Evolutionary conservation across 2,329 filamentous ascomycete species (phyloP).

Genomic region (Fusarium sp.): DNA sequence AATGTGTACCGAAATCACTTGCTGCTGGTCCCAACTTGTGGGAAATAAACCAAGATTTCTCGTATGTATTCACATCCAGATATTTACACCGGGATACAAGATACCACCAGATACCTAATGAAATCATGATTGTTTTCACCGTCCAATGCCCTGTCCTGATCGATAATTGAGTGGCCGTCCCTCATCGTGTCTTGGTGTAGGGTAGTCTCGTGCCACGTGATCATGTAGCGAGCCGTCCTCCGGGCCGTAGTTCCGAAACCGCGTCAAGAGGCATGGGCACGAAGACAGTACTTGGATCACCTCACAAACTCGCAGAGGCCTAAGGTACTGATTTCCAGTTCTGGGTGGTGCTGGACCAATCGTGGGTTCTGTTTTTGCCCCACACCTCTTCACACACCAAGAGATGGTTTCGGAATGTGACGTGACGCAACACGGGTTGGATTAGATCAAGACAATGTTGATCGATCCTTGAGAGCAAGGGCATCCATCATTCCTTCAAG

Average conservation of each 20-base stretch:
- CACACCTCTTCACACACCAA: neutral
- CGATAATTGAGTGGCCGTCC: neutral
- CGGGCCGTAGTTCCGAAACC: slow-evolving; percentile 6
- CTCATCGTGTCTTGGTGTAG: slow-evolving; percentile 3
- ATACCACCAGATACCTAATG: neutral
- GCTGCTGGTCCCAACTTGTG: neutral
- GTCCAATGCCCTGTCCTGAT: neutral
- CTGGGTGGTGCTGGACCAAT: neutral
- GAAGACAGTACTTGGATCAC: neutral
- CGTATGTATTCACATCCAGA: neutral
- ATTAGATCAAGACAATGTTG: slow-evolving; percentile 24
- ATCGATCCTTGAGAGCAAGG: neutral
- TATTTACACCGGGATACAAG: neutral
- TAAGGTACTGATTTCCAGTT: neutral
- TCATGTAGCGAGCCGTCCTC: neutral
- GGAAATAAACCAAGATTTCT: neutral
- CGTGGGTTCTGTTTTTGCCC: neutral
- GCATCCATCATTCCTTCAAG: neutral
- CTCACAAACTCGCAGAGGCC: neutral
- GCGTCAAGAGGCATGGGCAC: neutral
- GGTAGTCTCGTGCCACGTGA: slow-evolving; percentile 1
- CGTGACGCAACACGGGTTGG: slow-evolving; percentile 18
- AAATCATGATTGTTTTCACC: neutral
- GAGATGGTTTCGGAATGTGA: slow-evolving; percentile 26
- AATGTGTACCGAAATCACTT: neutral